Base-by-base conservation (phyloP, 2,329 filamentous ascomycete species). In the Sclerotiophoma versabilis region DNA sequence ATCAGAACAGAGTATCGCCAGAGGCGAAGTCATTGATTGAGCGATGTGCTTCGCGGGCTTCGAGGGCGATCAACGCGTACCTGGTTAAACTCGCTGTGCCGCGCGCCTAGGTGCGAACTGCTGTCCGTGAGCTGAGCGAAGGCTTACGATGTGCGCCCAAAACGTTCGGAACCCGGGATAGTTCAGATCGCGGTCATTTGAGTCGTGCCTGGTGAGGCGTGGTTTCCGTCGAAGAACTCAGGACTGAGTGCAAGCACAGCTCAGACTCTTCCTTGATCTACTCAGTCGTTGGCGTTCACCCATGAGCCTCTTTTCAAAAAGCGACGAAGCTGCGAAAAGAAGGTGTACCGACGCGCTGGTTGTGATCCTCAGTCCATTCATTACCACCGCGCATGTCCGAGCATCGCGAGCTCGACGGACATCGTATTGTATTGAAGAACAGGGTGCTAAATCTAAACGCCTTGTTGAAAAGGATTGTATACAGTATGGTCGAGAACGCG, bases 311-410 rank as follows among this genome's bases (percentile, higher is more conserved):
- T 10, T 48, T 32, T 17, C 27, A 32, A 15, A 23, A 19, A 32
- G 19, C 19, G 38, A 27, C 12, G 19, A 14, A 23, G 44, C 44
- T 54, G 37, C 14, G 29, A 37, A 37, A 27, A 43, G 37, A 22
- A 45, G 41, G 49, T 41, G 34, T 34, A 39, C 26, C 41, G 34
- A 20, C 17, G 20, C 20, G 9, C 27, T 33, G 32, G 33, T 23
- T 46, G 36, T 47, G 15, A 19, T n/a, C 20, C 20, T 17, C 27
- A 43, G 19, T 12, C 19, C 30, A 23, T 19, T 29, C 34, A 32
- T 23, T 23, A 33, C 29, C 20, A 38, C n/a, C 37, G 44, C 37
- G 30, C 10, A 53, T 30, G 37, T 43, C 50, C 50, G 50, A 42
- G 23, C 29, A 37, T 42, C 26, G 36, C 38, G 43, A 48, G 43